phyloP scores from a whole-genome alignment of 495 filamentous ascomycete species.

The Aspergillus homomorphus region DNA sequence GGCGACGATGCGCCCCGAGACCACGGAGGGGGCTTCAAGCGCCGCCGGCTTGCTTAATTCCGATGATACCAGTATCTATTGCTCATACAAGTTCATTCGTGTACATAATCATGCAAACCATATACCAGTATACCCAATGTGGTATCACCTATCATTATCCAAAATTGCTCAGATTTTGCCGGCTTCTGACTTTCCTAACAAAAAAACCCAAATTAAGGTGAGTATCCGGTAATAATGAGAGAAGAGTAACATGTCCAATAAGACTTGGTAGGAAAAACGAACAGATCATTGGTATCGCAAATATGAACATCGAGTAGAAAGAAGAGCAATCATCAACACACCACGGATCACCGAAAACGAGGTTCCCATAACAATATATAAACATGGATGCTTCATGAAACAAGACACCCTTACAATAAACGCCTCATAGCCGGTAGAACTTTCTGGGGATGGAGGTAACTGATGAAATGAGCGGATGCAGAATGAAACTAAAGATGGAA shows the following conservation, averaged over 20 bases:
- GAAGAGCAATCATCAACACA: neutral
- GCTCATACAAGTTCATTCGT: neutral
- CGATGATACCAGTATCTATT: neutral
- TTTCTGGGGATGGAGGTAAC: constrained; percentile 4
- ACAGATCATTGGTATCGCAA: constrained; percentile 21
- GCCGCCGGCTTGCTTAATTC: constrained; percentile 32
- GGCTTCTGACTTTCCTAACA: neutral
- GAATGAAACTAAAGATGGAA: constrained; percentile 16
- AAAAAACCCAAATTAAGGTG: neutral
- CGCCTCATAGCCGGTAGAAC: constrained; percentile 16
- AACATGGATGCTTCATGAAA: constrained; percentile 16
- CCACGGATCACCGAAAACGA: constrained; percentile 14
- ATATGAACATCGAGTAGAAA: neutral
- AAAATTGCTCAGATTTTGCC: neutral
- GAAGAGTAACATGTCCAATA: constrained; percentile 8
- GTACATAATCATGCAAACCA: neutral
- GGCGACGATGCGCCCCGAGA: constrained; percentile 18
- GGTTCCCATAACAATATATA: constrained; percentile 10
- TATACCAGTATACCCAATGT: neutral
- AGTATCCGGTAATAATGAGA: constrained; percentile 1
- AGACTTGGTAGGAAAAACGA: constrained; percentile 13
- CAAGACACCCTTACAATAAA: constrained; percentile 9
- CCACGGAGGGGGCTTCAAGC: constrained; percentile 27
- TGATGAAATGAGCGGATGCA: constrained; percentile 11
- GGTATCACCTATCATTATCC: constrained; percentile 19